Conservation (phyloP, 176 grass and related monocot genomes). For the Triticum monococcum region DNA sequence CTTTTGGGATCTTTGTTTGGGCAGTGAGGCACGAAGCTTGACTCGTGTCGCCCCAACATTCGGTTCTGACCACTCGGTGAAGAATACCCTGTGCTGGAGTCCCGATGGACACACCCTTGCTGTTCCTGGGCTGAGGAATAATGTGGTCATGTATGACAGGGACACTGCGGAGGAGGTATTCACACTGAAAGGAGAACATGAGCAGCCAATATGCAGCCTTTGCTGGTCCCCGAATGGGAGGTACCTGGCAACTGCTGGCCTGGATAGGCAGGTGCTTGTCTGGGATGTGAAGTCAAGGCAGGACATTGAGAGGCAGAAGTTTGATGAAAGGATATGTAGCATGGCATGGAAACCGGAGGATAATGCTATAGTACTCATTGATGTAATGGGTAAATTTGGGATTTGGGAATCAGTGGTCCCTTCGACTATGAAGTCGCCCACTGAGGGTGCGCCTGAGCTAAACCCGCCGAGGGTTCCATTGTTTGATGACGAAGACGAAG, state of each 20-base stretch:
- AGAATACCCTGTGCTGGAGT: slow-evolving; percentile 70
- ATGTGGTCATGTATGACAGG: slow-evolving; percentile 93
- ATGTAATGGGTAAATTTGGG: slow-evolving; percentile 75
- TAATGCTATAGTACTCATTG: slow-evolving; percentile 79
- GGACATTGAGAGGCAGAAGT: slow-evolving; percentile 92
- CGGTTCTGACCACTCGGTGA: slow-evolving; percentile 47
- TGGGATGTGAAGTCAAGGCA: slow-evolving; percentile 97
- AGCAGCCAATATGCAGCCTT: slow-evolving; percentile 66
- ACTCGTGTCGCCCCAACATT: slow-evolving; percentile 62
- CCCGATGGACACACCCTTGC: slow-evolving; percentile 82
- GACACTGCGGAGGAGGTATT: slow-evolving; percentile 81
- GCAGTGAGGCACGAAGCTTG: slow-evolving; percentile 50
- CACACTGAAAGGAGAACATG: slow-evolving; percentile 84
- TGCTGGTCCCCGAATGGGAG: slow-evolving; percentile 93
- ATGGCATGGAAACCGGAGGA: slow-evolving; percentile 82
- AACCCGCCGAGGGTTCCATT: slow-evolving; percentile 41
- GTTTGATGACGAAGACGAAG: slow-evolving; percentile 77
- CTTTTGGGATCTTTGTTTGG: slow-evolving; percentile 76
- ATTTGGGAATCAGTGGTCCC: slow-evolving; percentile 82
- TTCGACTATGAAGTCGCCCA: slow-evolving; percentile 73
- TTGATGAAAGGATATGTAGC: slow-evolving; percentile 71
- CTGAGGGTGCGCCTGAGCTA: slow-evolving; percentile 53
- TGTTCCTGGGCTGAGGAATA: slow-evolving; percentile 83
- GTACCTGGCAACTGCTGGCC: slow-evolving; percentile 70
- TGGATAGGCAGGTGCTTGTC: slow-evolving; percentile 86